Percentiles rank a stretch among this genome's conserved stretches.
Conservation (phyloP, 306 rosid species). For the Casuarina equisetifolia region DNA sequence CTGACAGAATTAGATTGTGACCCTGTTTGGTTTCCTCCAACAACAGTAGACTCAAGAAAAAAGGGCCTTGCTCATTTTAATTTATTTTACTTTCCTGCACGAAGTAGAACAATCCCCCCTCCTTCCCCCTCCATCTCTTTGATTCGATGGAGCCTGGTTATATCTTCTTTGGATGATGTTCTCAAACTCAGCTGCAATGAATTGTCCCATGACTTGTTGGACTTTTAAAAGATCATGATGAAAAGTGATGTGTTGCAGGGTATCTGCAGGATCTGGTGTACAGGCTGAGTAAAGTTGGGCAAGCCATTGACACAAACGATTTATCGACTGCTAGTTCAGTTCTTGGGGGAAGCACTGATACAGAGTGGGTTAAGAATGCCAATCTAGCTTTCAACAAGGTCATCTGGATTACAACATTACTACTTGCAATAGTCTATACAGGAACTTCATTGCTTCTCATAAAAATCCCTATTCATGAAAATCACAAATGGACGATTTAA, state of each 20-base stretch:
- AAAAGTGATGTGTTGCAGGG: slow-evolving; percentile 41
- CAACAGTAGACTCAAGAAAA: background rate
- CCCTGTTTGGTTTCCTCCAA: background rate
- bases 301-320: slow-evolving; percentile 80
- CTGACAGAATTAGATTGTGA: background rate
- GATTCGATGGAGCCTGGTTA: background rate
- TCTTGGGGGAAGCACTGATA: slow-evolving; percentile 60
- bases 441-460: background rate
- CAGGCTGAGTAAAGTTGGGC: slow-evolving; percentile 84
- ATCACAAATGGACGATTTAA: background rate
- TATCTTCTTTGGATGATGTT: background rate
- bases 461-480: background rate
- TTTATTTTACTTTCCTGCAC: background rate
- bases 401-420: slow-evolving; percentile 7
- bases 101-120: background rate
- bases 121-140: background rate
- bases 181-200: slow-evolving; percentile 7
- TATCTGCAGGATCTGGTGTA: slow-evolving; percentile 84
- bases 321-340: slow-evolving; percentile 73
- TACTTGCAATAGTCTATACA: background rate
- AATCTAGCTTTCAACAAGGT: slow-evolving; percentile 83
- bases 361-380: slow-evolving; percentile 83
- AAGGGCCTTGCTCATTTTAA: background rate
- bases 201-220: background rate
- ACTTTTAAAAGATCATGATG: background rate